These are phyloP conservation scores for Mallotus japonicus DNA, from an alignment of 441 rosid genomes.

Conservation along the genomic window DNA sequence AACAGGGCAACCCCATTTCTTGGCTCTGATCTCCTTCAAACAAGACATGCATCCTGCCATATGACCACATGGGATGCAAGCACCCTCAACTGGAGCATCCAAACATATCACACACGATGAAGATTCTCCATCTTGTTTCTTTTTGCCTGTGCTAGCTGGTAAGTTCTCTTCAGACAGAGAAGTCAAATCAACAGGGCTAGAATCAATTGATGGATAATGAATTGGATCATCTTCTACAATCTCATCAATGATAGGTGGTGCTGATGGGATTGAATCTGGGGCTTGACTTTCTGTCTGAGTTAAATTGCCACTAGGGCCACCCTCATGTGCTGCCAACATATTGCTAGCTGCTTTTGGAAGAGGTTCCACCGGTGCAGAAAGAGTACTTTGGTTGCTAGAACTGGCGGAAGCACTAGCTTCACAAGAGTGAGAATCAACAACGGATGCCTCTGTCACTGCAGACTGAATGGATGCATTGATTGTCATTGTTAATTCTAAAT, in stretches of 20 bases:
- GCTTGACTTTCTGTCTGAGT: slow-evolving; percentile 23
- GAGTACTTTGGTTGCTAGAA: slow-evolving; percentile 21
- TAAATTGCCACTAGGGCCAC: slow-evolving; percentile 25
- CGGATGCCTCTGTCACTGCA: slow-evolving; percentile 37
- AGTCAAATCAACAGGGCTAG: slow-evolving; percentile 46
- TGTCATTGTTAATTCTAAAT: slow-evolving; percentile 66
- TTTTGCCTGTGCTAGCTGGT: slow-evolving; percentile 34
- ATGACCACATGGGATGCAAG: slow-evolving; percentile 94
- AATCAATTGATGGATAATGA: slow-evolving; percentile 75
- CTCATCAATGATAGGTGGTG: slow-evolving; percentile 48
- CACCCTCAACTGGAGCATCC: slow-evolving; percentile 91
- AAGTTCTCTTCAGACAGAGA: slow-evolving; percentile 31
- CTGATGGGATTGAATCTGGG: slow-evolving; percentile 48
- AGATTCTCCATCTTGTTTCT: slow-evolving; percentile 48
- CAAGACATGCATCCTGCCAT: slow-evolving; percentile 95
- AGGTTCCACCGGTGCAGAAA: slow-evolving; percentile 17
- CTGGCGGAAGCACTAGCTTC: slow-evolving; percentile 50
- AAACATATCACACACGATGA: slow-evolving; percentile 74
- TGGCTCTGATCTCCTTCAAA: slow-evolving; percentile 72
- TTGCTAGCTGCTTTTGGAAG: slow-evolving; percentile 37
- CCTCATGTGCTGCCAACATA: slow-evolving; percentile 27
- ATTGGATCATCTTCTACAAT: slow-evolving; percentile 57
- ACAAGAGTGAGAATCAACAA: slow-evolving; percentile 30
- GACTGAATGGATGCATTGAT: slow-evolving; percentile 72
- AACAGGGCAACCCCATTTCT: slow-evolving; percentile 94